Evolutionary conservation across 805 yeast genomes (phyloP).

Genomic region (Komagataella phaffii): DNA sequence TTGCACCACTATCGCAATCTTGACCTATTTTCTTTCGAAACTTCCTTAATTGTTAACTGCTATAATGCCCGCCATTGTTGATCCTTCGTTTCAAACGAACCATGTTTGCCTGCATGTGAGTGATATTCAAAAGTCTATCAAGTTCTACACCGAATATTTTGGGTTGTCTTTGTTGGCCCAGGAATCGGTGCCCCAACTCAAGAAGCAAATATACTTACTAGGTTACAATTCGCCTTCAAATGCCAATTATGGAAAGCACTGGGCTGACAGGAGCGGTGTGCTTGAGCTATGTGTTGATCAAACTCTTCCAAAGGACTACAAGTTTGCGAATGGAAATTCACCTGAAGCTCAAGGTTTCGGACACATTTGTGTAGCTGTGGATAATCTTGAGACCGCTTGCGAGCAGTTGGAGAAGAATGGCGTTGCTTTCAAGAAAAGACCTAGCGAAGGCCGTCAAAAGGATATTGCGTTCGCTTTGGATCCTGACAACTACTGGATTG

Average conservation of each 20-base stretch:
- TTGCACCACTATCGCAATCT: neutral
- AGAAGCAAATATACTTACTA: conserved; percentile 58
- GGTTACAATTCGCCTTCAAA: conserved; percentile 35
- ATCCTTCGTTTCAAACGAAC: conserved; percentile 32
- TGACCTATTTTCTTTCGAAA: neutral
- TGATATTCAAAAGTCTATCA: conserved; percentile 61
- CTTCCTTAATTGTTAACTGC: neutral
- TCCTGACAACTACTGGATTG: conserved; percentile 97
- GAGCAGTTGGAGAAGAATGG: conserved; percentile 40
- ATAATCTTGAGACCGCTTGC: conserved; percentile 57
- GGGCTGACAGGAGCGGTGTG: conserved; percentile 43
- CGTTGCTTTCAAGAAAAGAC: conserved; percentile 69
- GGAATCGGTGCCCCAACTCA: conserved; percentile 36
- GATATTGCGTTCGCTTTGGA: conserved; percentile 91
- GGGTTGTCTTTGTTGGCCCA: conserved; percentile 53
- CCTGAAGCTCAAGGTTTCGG: conserved; percentile 89
- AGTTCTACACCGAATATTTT: conserved; percentile 62
- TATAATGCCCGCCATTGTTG: conserved; percentile 8
- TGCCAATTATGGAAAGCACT: conserved; percentile 22
- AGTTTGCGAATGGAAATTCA: conserved; percentile 67
- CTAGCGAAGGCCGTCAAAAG: conserved; percentile 84
- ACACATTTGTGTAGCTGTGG: conserved; percentile 81
- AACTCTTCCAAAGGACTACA: conserved; percentile 47
- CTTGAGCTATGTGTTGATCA: conserved; percentile 76
- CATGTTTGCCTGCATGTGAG: conserved; percentile 73